A percentile compares a stretch with the other conserved stretches of the same genome.
Evolutionary conservation across 2,329 filamentous ascomycete genomes (phyloP).

Genomic region (Monosporascus cannonballus): DNA sequence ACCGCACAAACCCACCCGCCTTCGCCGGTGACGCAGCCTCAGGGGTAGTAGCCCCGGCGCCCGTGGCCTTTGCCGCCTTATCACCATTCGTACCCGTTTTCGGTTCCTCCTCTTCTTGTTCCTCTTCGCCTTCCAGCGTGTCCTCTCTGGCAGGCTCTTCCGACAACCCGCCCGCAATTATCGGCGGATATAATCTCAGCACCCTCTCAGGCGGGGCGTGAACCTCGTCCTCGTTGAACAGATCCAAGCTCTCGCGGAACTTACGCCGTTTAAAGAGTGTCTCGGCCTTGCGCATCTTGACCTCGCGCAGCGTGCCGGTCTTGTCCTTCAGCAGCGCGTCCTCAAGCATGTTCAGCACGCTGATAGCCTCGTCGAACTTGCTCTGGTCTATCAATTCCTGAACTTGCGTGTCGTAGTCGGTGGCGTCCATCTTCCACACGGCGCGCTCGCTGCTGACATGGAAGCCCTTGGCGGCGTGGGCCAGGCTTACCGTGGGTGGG

Average conservation of each 20-base stretch:
- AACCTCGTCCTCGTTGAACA: constrained; percentile 80
- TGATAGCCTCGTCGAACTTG: constrained; percentile 86
- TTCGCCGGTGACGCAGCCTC: constrained; percentile 31
- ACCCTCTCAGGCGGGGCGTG: constrained; percentile 86
- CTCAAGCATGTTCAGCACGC: constrained; percentile 81
- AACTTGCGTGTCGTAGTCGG: constrained; percentile 86
- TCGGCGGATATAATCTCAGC: constrained; percentile 73
- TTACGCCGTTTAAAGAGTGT: constrained; percentile 74
- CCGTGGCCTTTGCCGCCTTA: constrained; percentile 21
- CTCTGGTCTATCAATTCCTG: constrained; percentile 69
- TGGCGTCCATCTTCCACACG: constrained; percentile 93
- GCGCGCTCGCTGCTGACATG: constrained; percentile 84
- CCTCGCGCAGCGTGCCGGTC: constrained; percentile 68
- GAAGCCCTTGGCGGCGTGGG: constrained; percentile 93
- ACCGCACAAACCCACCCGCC: constrained; percentile 45
- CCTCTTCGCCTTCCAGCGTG: constrained; percentile 34
- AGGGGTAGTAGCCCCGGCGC: constrained; percentile 12
- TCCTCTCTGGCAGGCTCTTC: constrained; percentile 41
- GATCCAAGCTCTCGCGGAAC: constrained; percentile 78
- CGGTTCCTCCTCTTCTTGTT: constrained; percentile 30
- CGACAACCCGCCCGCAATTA: constrained; percentile 78
- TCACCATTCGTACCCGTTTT: constrained; percentile 29
- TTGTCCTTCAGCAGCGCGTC: constrained; percentile 86
- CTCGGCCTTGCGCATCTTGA: constrained; percentile 90
- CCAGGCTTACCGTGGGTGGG: constrained; percentile 86